phyloP scores from a whole-genome alignment of 2,329 filamentous ascomycete species.

The Fusarium tanahbumbuense region DNA sequence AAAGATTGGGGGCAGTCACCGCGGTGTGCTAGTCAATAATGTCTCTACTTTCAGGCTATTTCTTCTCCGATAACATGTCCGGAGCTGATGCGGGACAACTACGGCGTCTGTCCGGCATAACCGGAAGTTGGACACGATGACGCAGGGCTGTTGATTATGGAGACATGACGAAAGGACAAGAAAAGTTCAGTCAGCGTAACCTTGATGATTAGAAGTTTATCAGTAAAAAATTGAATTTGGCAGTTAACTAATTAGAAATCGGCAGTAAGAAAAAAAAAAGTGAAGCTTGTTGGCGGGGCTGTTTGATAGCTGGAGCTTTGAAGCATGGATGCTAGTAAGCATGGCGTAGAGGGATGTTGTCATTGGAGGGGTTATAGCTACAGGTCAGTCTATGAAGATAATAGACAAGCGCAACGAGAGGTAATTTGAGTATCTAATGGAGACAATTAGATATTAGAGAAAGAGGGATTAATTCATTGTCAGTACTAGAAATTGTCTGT shows the following conservation, averaged over 20 bases:
- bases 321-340: conserved; percentile 7
- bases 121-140: conserved; percentile 23
- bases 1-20: background rate
- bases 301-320: conserved; percentile 23
- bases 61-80: conserved; percentile 8
- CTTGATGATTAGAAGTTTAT: conserved; percentile 33
- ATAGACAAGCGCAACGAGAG: too few relatives aligned
- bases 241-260: background rate
- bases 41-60: background rate
- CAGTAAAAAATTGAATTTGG: conserved; percentile 5
- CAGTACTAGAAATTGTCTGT: background rate
- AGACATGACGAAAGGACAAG: conserved; percentile 37
- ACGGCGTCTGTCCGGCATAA: conserved; percentile 27
- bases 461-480: background rate
- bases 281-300: conserved; percentile 5
- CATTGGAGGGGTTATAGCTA: conserved; percentile 38
- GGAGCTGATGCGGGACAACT: conserved; percentile 22
- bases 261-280: background rate
- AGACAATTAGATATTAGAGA: background rate
- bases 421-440: background rate
- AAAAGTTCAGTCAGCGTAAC: conserved; percentile 28
- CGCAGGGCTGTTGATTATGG: conserved; percentile 32
- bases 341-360: conserved; percentile 32
- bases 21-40: too few relatives aligned
- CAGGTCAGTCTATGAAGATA: too few relatives aligned